Evolutionary conservation across 768 basidiomycete species (phyloP).

Genomic region (Mycena crocata): DNA sequence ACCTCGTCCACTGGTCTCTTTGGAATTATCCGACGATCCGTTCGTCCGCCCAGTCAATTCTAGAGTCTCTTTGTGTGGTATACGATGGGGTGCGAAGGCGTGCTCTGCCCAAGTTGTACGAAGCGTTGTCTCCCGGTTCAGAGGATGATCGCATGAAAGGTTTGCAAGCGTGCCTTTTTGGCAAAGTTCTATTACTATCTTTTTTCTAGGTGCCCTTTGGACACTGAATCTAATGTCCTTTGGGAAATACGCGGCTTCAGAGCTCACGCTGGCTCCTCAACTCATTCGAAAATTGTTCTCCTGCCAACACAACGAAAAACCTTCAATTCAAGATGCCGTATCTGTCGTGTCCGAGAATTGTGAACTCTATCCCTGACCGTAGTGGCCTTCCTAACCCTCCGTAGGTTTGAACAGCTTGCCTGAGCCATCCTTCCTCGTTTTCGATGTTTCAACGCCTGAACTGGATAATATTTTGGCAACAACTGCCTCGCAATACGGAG

Average conservation of each 20-base stretch:
- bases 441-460: conserved; percentile 58
- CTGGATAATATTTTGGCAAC: conserved; percentile 51
- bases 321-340: conserved; percentile 82
- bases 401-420: conserved; percentile 69
- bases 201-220: conserved; percentile 70
- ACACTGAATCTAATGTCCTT: conserved; percentile 75
- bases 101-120: conserved; percentile 68
- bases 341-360: conserved; percentile 73
- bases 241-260: conserved; percentile 69
- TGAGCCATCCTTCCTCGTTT: conserved; percentile 70
- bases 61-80: conserved; percentile 62
- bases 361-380: conserved; percentile 44
- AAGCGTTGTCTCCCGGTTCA: conserved; percentile 70
- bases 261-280: conserved; percentile 71
- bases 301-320: conserved; percentile 90
- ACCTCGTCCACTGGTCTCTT: conserved; percentile 79
- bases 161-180: background rate
- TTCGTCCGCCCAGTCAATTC: conserved; percentile 60
- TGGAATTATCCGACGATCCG: conserved; percentile 77
- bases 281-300: conserved; percentile 71
- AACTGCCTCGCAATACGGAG: conserved; percentile 56
- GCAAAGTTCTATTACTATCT: background rate
- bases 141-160: conserved; percentile 94
- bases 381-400: conserved; percentile 5
- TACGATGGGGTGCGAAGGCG: conserved; percentile 78